Conservation (phyloP, 192 early-diverging fungal species). For the Pilaira anomala region DNA sequence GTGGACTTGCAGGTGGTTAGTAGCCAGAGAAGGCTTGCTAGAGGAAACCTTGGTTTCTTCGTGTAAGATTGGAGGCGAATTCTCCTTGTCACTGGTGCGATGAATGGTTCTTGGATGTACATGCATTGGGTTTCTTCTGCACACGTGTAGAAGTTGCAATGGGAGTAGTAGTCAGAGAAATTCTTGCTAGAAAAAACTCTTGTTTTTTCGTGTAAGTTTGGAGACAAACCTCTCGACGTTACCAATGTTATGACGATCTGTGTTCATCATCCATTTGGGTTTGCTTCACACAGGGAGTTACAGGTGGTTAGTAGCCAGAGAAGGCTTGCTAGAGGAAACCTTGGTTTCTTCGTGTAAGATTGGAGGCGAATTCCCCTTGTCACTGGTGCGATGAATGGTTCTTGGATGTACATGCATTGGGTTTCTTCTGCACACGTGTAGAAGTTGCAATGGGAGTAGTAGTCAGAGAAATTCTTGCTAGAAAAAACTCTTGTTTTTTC, state of each 20-base stretch:
- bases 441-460: constrained; percentile 9
- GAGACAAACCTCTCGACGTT: constrained; percentile 11
- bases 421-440: constrained; percentile 7
- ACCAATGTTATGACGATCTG: constrained; percentile 12
- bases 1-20: constrained; percentile 13
- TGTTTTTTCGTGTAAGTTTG: constrained; percentile 7
- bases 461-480: constrained; percentile 9
- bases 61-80: constrained; percentile 9
- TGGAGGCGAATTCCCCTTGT: constrained; percentile 14
- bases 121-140: constrained; percentile 13
- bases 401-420: constrained; percentile 14
- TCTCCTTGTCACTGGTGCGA: constrained; percentile 12
- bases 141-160: constrained; percentile 7
- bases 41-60: constrained; percentile 9
- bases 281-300: constrained; percentile 7
- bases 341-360: constrained; percentile 5
- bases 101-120: constrained; percentile 15
- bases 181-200: constrained; percentile 6
- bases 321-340: constrained; percentile 6
- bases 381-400: constrained; percentile 15
- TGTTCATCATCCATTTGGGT: constrained; percentile 14
- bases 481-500: constrained; percentile 11
- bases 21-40: constrained; percentile 8
- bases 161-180: constrained; percentile 11
- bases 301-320: constrained; percentile 14